Base-by-base conservation (phyloP, 768 basidiomycete genomes). In the Sarcodon sp. region DNA sequence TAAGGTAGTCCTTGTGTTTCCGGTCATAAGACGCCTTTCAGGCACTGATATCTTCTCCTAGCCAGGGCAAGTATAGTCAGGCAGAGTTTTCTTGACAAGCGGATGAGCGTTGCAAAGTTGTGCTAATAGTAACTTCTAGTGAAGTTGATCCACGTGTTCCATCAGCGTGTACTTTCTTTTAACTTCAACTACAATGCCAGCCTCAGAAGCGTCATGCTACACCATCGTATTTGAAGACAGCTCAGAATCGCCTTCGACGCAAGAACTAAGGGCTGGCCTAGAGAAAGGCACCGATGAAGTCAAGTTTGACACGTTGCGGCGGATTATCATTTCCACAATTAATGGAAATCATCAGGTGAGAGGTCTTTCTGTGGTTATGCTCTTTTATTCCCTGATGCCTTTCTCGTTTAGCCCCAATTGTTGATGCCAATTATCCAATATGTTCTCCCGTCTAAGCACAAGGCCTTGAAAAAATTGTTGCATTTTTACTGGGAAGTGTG, bases 341-440 rank as follows among this genome's bases (percentile, higher is more conserved):
- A 97, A 94, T 71, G 94, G 93, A 34, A 91, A 89, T 65, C 73
- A 83, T 53, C 87, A 93, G 71, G 93, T 87, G 21, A 58, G 60
- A 80, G 60, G 13, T 32, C 43, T 18, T 44, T 10, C 18, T 43
- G 31, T 13, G 31, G 12, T 33, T 5, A 32, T 44, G 45, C 34
- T 39, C n/a, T 46, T 21, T 7, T 13, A 35, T 33, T 18, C 33
- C 27, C 37, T 56, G 9, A 53, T 45, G 16, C 7, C n/a, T 36
- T 35, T 39, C 3, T 12, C 46, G 12, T 46, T 16, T 60, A 94
- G 91, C 88, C 91, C n/a, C 68, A 78, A 46, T 65, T 98, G 45
- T 80, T 97, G 68, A 98, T 99, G 93, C 88, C 92, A 6, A 84
- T 98, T 65, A 98, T 99, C 55, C 96, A 99, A 77, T 96, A 83